A percentile compares a stretch with the other conserved stretches of the same genome.
Conservation (phyloP, 441 rosid genomes). For the Aleurites moluccanus region DNA sequence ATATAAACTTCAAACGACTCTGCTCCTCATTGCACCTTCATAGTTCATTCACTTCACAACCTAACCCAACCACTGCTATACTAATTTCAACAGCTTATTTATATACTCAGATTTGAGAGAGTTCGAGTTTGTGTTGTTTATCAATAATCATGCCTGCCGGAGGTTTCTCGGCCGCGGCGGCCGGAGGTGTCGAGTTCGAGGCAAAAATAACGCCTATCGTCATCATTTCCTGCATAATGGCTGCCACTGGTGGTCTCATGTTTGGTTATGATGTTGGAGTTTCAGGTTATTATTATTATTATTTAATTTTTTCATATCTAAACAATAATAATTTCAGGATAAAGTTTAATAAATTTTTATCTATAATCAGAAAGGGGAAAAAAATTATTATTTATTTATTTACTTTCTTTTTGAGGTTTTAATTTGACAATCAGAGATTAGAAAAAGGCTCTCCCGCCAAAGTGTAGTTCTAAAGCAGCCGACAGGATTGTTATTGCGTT, state of each 20-base stretch:
- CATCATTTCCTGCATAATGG: slow-evolving; percentile 80
- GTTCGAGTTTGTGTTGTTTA: background rate
- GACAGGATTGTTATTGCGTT: background rate
- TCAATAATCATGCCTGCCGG: slow-evolving; percentile 57
- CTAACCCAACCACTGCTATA: background rate
- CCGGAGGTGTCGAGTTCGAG: slow-evolving; percentile 71
- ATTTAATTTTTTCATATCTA: background rate
- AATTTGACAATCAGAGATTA: background rate
- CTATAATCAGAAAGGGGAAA: background rate
- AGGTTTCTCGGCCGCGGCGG: slow-evolving; percentile 51
- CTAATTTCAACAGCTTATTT: no score
- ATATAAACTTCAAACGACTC: slow-evolving; percentile 21
- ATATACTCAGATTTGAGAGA: no score
- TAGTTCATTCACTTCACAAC: slow-evolving; percentile 2
- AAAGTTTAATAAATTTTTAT: background rate
- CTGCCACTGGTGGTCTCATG: slow-evolving; percentile 95
- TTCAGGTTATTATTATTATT: slow-evolving; percentile 46
- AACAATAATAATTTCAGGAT: background rate
- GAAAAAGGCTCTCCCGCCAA: slow-evolving; percentile 22
- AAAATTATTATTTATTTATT: background rate
- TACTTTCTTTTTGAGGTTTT: background rate
- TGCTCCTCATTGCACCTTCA: slow-evolving; percentile 1
- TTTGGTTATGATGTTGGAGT: slow-evolving; percentile 90
- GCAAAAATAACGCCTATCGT: slow-evolving; percentile 89
- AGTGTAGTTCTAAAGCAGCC: slow-evolving; percentile 10